Base-by-base conservation (phyloP, 1,284 basidiomycete genomes). In the Jaminaea rosea region DNA sequence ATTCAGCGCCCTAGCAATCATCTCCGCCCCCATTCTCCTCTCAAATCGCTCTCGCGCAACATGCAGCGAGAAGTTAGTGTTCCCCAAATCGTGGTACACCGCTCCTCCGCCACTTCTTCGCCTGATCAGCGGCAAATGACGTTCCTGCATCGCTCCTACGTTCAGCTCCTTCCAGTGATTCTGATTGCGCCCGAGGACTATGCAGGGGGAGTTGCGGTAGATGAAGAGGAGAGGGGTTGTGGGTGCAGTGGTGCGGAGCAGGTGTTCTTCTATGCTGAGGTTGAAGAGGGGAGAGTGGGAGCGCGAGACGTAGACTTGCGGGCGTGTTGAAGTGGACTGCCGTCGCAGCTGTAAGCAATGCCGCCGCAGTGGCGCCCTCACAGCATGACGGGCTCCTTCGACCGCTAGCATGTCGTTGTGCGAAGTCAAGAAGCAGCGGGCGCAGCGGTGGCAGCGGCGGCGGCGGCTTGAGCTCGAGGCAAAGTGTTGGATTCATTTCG, bases 161-260 rank as follows among this genome's bases (percentile, higher is more conserved):
- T 94, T 92, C 55, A 92, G 84, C 75, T 99, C 94, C 72, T 88
- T 92, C 93, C 93, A 98, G 19, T 91, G 90, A 66, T 97, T 97
- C 79, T 98, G 93, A 74, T 97, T 94, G 47, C 93, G 80, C 0
- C 94, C 94, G 52, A 98, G 88, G 42, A 99, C 82, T 13, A 98
- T 88, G 66, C 91, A 93, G 1, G 91, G 88, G 0, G 77, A 75
- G 73, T 98, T 89, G 45, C 88, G 83, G 73, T 97, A 99, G 49
- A 98, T 76, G 49, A 96, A 81, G 24, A 97, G 79, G 27, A 93
- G 78, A 1, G 65, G 65, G 13, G 49, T 46, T 1, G 49, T 39
- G 0, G 54, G 32, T 6, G 51, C 48, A 49, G 47, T 48, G 1
- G 58, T 59, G 32, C 58, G 52, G 37, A 63, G 54, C 21, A 55